A percentile compares a stretch with the other conserved stretches of the same genome.
Evolutionary conservation across 768 basidiomycete genomes (phyloP).

Genomic region (Boletellus ananiceps): DNA sequence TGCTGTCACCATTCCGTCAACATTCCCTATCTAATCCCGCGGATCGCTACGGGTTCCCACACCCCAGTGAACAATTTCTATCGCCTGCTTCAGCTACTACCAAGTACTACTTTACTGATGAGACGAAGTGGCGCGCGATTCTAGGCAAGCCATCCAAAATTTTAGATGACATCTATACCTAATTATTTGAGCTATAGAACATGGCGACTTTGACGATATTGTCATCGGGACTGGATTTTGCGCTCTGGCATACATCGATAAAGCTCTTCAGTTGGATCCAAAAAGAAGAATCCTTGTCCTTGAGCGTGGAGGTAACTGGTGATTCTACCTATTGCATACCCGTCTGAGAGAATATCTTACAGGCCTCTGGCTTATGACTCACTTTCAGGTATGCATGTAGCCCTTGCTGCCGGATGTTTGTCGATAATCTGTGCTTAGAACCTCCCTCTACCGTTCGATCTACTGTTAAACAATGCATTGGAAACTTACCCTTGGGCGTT

Average conservation of each 20-base stretch:
- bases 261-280: slow-evolving; percentile 12
- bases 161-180: not conserved
- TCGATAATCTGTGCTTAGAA: not conserved
- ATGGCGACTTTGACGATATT: slow-evolving; percentile 9
- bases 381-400: slow-evolving; percentile 3
- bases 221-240: slow-evolving; percentile 11
- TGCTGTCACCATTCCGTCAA: not conserved
- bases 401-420: not conserved
- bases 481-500: slow-evolving; percentile 8
- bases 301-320: slow-evolving; percentile 11
- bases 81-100: slow-evolving; percentile 1
- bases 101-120: slow-evolving; percentile 7
- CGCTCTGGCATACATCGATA: slow-evolving; percentile 17
- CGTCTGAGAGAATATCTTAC: not conserved
- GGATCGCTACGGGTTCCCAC: slow-evolving; percentile 7
- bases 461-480: not conserved
- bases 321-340: not conserved
- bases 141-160: not conserved
- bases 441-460: slow-evolving; percentile 6
- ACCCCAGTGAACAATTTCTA: not conserved
- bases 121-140: slow-evolving; percentile 3
- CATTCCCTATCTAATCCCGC: not conserved
- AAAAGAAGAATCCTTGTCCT: slow-evolving; percentile 14
- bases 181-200: not conserved
- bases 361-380: slow-evolving; percentile 10